A percentile compares a stretch with the other conserved stretches of the same genome.
Conservation (phyloP, 2,329 filamentous ascomycete species). For the Colletotrichum tabaci region DNA sequence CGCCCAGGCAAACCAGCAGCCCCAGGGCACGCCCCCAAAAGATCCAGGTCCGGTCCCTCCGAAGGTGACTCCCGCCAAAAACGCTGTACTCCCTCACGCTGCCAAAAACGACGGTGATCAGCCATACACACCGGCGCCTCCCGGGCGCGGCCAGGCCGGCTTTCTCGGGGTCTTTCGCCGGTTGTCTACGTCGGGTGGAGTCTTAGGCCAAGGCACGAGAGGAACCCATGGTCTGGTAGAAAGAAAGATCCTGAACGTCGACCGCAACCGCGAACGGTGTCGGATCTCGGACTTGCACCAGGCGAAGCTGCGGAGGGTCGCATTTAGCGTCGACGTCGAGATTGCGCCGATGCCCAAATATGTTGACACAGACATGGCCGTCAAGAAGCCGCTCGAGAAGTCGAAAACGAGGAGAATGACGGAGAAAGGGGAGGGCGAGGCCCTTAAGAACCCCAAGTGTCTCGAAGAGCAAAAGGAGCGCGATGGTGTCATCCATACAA, state of each 20-base stretch:
- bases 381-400: constrained; percentile 60
- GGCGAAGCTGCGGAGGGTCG: constrained; percentile 86
- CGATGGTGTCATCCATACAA: constrained; percentile 56
- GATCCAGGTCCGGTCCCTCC: constrained; percentile 52
- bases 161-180: constrained; percentile 88
- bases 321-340: constrained; percentile 97
- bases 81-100: constrained; percentile 72
- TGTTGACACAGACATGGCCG: constrained; percentile 68
- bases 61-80: constrained; percentile 66
- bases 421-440: constrained; percentile 82
- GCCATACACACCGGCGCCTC: constrained; percentile 82
- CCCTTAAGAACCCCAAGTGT: constrained; percentile 76
- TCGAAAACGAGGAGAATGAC: constrained; percentile 73
- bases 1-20: constrained; percentile 52
- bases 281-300: constrained; percentile 84
- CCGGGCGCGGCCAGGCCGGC: constrained; percentile 76
- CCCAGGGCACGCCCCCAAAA: constrained; percentile 52
- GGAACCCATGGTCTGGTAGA: constrained; percentile 80
- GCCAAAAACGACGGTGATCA: constrained; percentile 70
- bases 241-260: constrained; percentile 86
- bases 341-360: constrained; percentile 91
- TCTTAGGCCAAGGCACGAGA: constrained; percentile 63
- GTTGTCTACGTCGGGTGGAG: constrained; percentile 77
- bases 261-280: constrained; percentile 84
- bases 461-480: constrained; percentile 71